These are phyloP conservation scores for Chrysopogon serrulatus DNA, from an alignment of 176 grass and related monocot genomes.

Conservation along the genomic window DNA sequence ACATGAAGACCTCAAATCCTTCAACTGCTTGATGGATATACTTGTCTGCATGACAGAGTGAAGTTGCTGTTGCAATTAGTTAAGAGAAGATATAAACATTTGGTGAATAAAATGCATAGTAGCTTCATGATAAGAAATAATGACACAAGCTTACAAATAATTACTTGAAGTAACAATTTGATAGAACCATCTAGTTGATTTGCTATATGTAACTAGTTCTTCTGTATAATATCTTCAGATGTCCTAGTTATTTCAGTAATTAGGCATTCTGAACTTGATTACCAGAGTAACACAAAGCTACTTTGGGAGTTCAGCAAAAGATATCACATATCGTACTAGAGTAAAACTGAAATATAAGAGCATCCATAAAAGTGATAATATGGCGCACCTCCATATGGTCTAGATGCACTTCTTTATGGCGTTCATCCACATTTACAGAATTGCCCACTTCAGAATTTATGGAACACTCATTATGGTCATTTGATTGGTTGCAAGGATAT, in stretches of 20 bases:
- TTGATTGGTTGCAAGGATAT: conserved; percentile 32
- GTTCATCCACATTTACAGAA: conserved; percentile 24
- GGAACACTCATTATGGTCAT: background rate
- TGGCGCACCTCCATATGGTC: conserved; percentile 36
- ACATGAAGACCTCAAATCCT: conserved; percentile 83
- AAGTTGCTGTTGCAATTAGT: background rate
- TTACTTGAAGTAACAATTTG: background rate
- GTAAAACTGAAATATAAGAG: background rate
- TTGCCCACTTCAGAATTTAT: conserved; percentile 22
- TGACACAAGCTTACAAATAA: background rate
- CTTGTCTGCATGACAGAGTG: conserved; percentile 42
- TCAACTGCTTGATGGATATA: conserved; percentile 62
- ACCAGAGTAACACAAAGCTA: background rate
- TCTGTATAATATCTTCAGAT: background rate
- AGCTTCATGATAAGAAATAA: background rate
- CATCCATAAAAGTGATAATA: background rate
- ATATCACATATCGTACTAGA: background rate
- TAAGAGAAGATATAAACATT: conserved; percentile 2
- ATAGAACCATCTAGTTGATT: background rate
- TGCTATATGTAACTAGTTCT: background rate
- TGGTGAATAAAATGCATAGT: background rate
- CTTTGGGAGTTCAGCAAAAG: conserved; percentile 8
- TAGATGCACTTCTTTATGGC: conserved; percentile 5
- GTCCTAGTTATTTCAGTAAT: background rate
- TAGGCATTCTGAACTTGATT: background rate